Evolutionary conservation across 2,329 filamentous ascomycete species (phyloP).

Genomic region (Thelonectria discophora): DNA sequence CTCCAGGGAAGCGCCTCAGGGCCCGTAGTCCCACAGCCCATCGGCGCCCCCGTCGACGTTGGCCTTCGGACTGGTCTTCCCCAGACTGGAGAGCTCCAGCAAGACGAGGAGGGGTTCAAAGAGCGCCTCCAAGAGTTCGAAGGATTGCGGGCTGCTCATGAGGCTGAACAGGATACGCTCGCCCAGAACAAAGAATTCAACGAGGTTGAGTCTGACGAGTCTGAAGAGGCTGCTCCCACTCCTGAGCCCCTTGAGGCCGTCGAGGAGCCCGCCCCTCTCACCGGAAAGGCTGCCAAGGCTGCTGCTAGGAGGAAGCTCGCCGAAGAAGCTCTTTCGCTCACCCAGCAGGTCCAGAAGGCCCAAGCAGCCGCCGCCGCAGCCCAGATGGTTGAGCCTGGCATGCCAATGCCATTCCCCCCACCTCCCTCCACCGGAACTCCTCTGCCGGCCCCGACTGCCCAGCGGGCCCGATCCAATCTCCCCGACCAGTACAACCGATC

Average conservation of each 20-base stretch:
- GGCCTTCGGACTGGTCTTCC: constrained; percentile 59
- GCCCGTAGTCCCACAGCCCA: constrained; percentile 48
- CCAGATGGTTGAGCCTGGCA: constrained; percentile 64
- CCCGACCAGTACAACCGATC: constrained; percentile 79
- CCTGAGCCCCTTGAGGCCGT: constrained; percentile 25
- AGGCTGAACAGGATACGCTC: constrained; percentile 56
- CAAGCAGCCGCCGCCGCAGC: constrained; percentile 55
- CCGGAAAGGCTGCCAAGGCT: constrained; percentile 40
- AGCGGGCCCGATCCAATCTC: constrained; percentile 83
- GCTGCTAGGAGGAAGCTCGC: constrained; percentile 46
- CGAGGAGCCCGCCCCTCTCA: constrained; percentile 26
- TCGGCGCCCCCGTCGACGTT: constrained; percentile 47
- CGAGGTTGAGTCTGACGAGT: constrained; percentile 48
- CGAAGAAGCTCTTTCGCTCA: constrained; percentile 69
- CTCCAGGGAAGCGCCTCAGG: constrained; percentile 35
- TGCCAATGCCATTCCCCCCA: constrained; percentile 81
- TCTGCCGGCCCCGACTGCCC: constrained; percentile 86
- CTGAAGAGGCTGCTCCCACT: constrained; percentile 20
- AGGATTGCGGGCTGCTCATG: constrained; percentile 76
- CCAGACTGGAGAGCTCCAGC: constrained; percentile 58
- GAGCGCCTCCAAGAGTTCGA: constrained; percentile 88
- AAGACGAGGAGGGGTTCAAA: constrained; percentile 67
- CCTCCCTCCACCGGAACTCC: constrained; percentile 74
- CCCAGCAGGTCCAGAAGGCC: constrained; percentile 85
- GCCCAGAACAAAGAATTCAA: constrained; percentile 43